Percentiles rank a stretch among this genome's conserved stretches.
phyloP scores from a whole-genome alignment of 2,329 filamentous ascomycete species.

The Arthrobotrys sinensis region DNA sequence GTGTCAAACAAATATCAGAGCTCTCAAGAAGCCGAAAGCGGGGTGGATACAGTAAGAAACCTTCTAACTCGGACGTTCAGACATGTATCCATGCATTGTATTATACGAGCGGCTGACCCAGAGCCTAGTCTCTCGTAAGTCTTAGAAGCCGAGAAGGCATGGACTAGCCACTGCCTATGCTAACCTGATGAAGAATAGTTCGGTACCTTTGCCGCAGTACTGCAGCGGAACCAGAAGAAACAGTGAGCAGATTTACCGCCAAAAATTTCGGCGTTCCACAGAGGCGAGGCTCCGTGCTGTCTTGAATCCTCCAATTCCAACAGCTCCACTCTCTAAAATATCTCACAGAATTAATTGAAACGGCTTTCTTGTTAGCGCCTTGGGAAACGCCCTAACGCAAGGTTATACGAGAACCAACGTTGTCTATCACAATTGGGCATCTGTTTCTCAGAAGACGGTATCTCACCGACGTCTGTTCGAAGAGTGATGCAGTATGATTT shows the following conservation, averaged over 20 bases:
- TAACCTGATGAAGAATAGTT: conserved; percentile 46
- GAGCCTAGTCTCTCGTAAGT: conserved; percentile 30
- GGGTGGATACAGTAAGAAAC: conserved; percentile 18
- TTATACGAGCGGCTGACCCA: conserved; percentile 57
- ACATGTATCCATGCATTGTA: conserved; percentile 39
- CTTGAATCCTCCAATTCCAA: neutral
- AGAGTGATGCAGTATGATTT: conserved; percentile 21
- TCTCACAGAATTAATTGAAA: conserved; percentile 5
- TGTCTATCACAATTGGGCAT: conserved; percentile 7
- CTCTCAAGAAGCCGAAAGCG: conserved; percentile 27
- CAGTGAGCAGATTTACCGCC: conserved; percentile 47
- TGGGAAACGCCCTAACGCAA: conserved; percentile 38
- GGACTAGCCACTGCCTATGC: conserved; percentile 12
- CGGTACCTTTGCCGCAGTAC: conserved; percentile 48
- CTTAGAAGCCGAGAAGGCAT: conserved; percentile 30
- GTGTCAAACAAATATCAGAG: conserved; percentile 15
- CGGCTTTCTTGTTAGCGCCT: conserved; percentile 16
- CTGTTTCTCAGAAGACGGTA: conserved; percentile 4
- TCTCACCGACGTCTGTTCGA: neutral
- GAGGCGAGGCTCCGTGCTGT: conserved; percentile 15
- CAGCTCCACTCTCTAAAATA: conserved; percentile 19
- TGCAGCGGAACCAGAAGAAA: conserved; percentile 34
- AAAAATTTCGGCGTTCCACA: conserved; percentile 28
- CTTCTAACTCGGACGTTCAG: conserved; percentile 14
- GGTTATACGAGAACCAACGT: neutral